A percentile compares a stretch with the other conserved stretches of the same genome.
Evolutionary conservation across 176 grass and related monocot genomes (phyloP).

Genomic region (Oryza coarctata): DNA sequence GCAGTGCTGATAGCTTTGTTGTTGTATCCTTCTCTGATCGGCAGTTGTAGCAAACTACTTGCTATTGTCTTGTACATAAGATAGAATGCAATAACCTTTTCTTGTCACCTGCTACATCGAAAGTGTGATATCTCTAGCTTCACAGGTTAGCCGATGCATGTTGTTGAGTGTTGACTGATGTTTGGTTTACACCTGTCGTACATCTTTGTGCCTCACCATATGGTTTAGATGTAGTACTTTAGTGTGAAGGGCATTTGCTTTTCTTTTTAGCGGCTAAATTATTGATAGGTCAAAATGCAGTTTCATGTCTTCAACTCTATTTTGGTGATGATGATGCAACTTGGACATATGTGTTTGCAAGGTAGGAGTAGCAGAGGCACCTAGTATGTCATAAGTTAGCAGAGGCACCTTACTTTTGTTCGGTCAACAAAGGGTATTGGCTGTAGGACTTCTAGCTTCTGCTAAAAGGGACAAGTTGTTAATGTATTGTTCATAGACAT

Average conservation of each 20-base stretch:
- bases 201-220: not conserved
- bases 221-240: not conserved
- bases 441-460: not conserved
- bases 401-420: not conserved
- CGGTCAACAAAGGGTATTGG: not conserved
- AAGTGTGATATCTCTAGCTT: not conserved
- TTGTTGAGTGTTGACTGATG: conserved; percentile 28
- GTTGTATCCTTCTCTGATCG: conserved; percentile 33
- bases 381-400: conserved; percentile 5
- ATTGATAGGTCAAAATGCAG: not conserved
- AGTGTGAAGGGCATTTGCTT: not conserved
- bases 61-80: conserved; percentile 36
- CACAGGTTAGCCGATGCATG: conserved; percentile 4
- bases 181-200: conserved; percentile 5
- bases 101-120: conserved; percentile 18
- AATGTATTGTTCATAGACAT: not conserved
- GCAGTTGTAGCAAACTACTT: conserved; percentile 31
- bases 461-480: conserved; percentile 12
- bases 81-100: conserved; percentile 15
- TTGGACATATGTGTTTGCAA: not conserved
- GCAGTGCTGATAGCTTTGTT: conserved; percentile 41
- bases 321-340: not conserved
- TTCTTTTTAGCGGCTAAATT: not conserved
- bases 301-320: not conserved
- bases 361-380: not conserved